phyloP scores from a whole-genome alignment of 2,329 filamentous ascomycete genomes.

The Colletotrichum navitas region DNA sequence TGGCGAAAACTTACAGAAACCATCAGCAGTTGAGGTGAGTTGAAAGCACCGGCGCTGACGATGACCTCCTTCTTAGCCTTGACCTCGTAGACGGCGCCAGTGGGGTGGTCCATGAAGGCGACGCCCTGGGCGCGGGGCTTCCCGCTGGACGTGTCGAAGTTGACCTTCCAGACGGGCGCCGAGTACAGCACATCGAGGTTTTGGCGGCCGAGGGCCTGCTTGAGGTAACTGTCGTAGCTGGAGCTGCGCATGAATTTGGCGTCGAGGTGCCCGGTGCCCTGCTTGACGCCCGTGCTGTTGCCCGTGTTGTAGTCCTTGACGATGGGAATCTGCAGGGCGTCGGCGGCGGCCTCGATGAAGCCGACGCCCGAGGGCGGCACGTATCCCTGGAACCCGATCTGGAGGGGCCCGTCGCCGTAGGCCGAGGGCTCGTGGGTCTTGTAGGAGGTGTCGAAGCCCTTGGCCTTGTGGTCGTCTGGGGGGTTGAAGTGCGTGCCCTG shows the following conservation, averaged over 20 bases:
- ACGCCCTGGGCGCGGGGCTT: slow-evolving; percentile 45
- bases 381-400: slow-evolving; percentile 47
- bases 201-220: slow-evolving; percentile 40
- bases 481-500: slow-evolving; percentile 46
- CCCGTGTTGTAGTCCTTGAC: slow-evolving; percentile 47
- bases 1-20: slow-evolving; percentile 34
- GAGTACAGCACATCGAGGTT: slow-evolving; percentile 47
- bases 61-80: slow-evolving; percentile 41
- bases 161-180: slow-evolving; percentile 44
- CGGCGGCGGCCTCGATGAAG: slow-evolving; percentile 46
- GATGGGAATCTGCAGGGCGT: slow-evolving; percentile 44
- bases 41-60: slow-evolving; percentile 39
- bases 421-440: slow-evolving; percentile 47
- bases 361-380: slow-evolving; percentile 48
- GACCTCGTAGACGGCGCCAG: slow-evolving; percentile 41
- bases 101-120: slow-evolving; percentile 46
- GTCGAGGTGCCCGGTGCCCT: slow-evolving; percentile 46
- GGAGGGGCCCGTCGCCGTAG: slow-evolving; percentile 46
- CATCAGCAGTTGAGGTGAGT: slow-evolving; percentile 43
- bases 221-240: slow-evolving; percentile 46
- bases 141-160: slow-evolving; percentile 36
- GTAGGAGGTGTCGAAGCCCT: slow-evolving; percentile 46
- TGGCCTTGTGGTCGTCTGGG: slow-evolving; percentile 41
- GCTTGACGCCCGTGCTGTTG: slow-evolving; percentile 48
- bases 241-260: slow-evolving; percentile 45